A percentile compares a stretch with the other conserved stretches of the same genome.
These are phyloP conservation scores for Helenozyma baotianmanensis DNA, from an alignment of 805 yeast species.

Conservation along the genomic window DNA sequence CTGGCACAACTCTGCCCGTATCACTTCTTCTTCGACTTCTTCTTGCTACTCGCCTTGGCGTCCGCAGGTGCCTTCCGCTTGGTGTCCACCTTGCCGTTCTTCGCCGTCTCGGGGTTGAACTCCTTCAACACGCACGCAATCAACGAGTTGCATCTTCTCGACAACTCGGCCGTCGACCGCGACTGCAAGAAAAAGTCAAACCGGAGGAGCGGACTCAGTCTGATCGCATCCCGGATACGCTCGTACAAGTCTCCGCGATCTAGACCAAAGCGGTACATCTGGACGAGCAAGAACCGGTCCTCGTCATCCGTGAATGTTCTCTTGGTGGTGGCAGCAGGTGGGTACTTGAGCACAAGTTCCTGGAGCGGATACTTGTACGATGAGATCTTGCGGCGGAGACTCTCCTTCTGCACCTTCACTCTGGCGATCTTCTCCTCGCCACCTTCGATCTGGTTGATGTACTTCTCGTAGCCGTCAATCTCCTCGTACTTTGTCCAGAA, in stretches of 20 bases:
- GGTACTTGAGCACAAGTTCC: slow-evolving; percentile 66
- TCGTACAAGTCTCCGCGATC: slow-evolving; percentile 80
- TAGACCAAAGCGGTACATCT: slow-evolving; percentile 73
- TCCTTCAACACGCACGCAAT: slow-evolving; percentile 74
- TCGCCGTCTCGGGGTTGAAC: slow-evolving; percentile 14
- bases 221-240: slow-evolving; percentile 65
- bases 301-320: slow-evolving; percentile 77
- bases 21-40: slow-evolving; percentile 3
- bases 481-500: slow-evolving; percentile 79
- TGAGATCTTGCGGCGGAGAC: slow-evolving; percentile 69
- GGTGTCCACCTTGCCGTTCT: neutral
- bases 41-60: slow-evolving; percentile 2
- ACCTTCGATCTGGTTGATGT: slow-evolving; percentile 70
- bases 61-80: slow-evolving; percentile 1
- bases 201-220: slow-evolving; percentile 71
- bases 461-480: slow-evolving; percentile 87
- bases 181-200: slow-evolving; percentile 86
- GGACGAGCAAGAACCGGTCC: slow-evolving; percentile 80
- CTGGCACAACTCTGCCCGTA: too few species aligned
- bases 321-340: slow-evolving; percentile 65
- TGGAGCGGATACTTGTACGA: slow-evolving; percentile 72
- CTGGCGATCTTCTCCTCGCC: slow-evolving; percentile 83
- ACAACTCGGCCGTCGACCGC: slow-evolving; percentile 70
- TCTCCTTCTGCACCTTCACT: slow-evolving; percentile 67
- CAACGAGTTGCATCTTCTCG: slow-evolving; percentile 77